phyloP scores from a whole-genome alignment of 441 rosid species.

The Cnidoscolus chayamansa region DNA sequence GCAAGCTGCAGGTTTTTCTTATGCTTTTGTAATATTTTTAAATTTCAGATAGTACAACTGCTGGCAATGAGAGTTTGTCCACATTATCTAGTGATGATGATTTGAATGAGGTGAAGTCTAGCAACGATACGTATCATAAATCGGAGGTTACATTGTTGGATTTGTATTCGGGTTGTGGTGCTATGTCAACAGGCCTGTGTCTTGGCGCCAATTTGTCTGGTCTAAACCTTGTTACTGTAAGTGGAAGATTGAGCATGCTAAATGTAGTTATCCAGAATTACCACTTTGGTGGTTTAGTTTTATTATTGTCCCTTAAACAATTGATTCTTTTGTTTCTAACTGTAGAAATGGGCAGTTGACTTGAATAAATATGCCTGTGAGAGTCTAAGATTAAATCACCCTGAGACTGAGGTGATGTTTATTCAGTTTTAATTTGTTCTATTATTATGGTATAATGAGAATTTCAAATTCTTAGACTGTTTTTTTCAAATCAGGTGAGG shows the following conservation, averaged over 20 bases:
- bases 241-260: conserved; percentile 11
- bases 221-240: conserved; percentile 55
- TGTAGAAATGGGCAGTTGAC: conserved; percentile 83
- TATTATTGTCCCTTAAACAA: neutral
- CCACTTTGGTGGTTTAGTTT: neutral
- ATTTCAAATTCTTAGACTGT: neutral
- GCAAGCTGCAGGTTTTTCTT: neutral
- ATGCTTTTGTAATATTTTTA: neutral
- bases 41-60: conserved; percentile 27
- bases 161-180: conserved; percentile 83
- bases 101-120: conserved; percentile 25
- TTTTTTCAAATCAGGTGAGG: conserved; percentile 45
- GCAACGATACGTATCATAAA: conserved; percentile 14
- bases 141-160: conserved; percentile 46
- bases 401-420: conserved; percentile 46
- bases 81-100: conserved; percentile 50
- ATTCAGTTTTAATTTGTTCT: neutral
- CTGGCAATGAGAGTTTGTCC: conserved; percentile 41
- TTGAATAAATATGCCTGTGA: conserved; percentile 49
- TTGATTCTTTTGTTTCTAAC: neutral
- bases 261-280: neutral
- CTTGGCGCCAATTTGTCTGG: conserved; percentile 61
- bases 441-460: neutral
- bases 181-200: conserved; percentile 81
- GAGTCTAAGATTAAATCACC: conserved; percentile 61